Evolutionary conservation across 306 rosid species (phyloP), one percentile per base, ranked within the genome.

Genomic region (Glycyrrhiza uralensis): DNA sequence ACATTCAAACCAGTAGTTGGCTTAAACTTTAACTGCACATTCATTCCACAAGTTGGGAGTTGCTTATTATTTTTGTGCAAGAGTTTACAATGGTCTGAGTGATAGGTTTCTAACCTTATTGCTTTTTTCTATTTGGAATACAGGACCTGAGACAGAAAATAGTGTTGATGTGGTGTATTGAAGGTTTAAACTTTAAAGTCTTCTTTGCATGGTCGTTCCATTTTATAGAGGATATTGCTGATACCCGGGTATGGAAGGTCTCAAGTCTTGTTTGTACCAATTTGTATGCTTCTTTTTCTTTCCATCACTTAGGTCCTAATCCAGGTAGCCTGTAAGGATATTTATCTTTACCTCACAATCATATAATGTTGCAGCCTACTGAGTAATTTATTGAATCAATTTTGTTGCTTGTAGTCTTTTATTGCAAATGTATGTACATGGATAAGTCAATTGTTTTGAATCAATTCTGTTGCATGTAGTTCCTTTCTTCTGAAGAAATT

Each of bases 131-230:
- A 58, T 87, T 73, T 78, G 42, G 57, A 69, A 70, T 77, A n/a
- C 87, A 85, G 97, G 87, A 51, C 44, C 74, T 14, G 86, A 24
- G 7, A 51, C 81, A 47, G 87, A 69, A 24, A 83, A 76, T 46
- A 79, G 61, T 55, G 52, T 85, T 46, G 82, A 76, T 55, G 78
- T 49, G 59, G 75, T 65, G 17, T 78, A 79, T 36, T 86, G 79
- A 88, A 36, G 73, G 15, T 32, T 77, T 29, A 13, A 61, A 69
- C 13, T 32, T 77, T 29, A 13, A 61, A 69, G 66, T 61, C 50
- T 30, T 54, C 18, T 71, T 44, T 55, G 47, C 17, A 35, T 5
- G 7, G 49, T 18, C 12, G 74, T 64, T 23, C 46, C 55, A 64
- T 64, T 65, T 71, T 71, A 71, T 78, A 71, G 82, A 71, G 73